Base-by-base conservation (phyloP, 2,329 filamentous ascomycete genomes). In the Aspergillus sp. region DNA sequence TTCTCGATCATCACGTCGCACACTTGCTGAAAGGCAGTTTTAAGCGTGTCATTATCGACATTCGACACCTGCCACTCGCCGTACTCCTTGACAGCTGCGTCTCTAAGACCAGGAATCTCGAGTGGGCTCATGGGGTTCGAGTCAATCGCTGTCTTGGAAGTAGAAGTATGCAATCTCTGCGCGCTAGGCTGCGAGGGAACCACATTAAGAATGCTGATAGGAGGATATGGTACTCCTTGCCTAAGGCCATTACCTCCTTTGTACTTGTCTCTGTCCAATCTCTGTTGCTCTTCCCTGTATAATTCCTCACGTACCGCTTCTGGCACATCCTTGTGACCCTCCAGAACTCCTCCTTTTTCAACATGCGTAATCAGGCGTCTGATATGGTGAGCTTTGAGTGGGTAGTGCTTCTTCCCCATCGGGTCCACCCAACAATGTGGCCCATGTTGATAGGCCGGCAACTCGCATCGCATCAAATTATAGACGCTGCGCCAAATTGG, bases 391-490 rank as follows among this genome's bases (percentile, higher is more conserved):
- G 43, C 49, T 22, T 33, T 45, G 1, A 60, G 47, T 34, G 41
- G 51, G 30, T 58, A 51, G 38, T 61, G 51, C 44, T 38, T 59
- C 50, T 48, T 57, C 43, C 36, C 44, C 34, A 42, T 12, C 13
- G 51, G 49, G 35, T 60, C 50, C 25, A 44, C 38, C 55, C 47
- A 62, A 43, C 49, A 60, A 35, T 58, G 43, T 24, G 47, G 47
- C 15, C 49, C 46, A 26, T 43, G 39, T 26, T 49, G 27, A 35
- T 45, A 60, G 16, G 35, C 46, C 30, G 40, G 37, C 4, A 49
- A 42, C 26, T 41, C 41, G 33, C 50, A 57, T 17, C 41, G 49
- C 30, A 57, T 45, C 4, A 47, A 14, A 26, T 15, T 35, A 35
- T 57, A 56, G 6, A 56, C 47, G 12, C 49, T 37, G 22, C 34